Conservation (phyloP, 2,329 filamentous ascomycete genomes). For the Colletotrichum sublineola region DNA sequence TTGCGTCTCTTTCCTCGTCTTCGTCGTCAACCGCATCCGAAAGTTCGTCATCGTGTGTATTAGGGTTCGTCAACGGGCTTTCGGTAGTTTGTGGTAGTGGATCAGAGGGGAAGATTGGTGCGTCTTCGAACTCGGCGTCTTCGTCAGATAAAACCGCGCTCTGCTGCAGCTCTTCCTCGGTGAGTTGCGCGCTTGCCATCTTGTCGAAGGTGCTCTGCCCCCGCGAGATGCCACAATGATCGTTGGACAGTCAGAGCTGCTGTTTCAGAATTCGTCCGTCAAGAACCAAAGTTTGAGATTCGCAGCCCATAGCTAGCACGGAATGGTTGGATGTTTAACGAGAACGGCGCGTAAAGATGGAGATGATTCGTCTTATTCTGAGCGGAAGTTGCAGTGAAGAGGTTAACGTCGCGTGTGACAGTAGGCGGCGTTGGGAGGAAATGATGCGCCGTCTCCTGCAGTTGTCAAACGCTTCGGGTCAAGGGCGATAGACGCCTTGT, state of each 20-base stretch:
- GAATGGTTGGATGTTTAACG: background rate
- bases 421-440: background rate
- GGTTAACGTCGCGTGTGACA: constrained; percentile 1
- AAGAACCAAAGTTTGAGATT: background rate
- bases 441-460: background rate
- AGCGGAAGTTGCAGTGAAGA: background rate
- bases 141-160: constrained; percentile 66
- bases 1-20: constrained; percentile 45
- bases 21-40: constrained; percentile 26
- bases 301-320: constrained; percentile 33
- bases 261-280: constrained; percentile 10
- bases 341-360: constrained; percentile 4
- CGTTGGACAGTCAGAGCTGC: background rate
- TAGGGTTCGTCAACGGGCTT: constrained; percentile 21
- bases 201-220: background rate
- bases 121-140: constrained; percentile 57
- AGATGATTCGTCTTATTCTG: background rate
- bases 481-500: background rate
- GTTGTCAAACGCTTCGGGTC: background rate
- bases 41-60: constrained; percentile 24
- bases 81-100: constrained; percentile 42
- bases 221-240: background rate
- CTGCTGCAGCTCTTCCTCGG: constrained; percentile 70
- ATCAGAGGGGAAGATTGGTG: constrained; percentile 47
- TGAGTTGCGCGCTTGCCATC: constrained; percentile 67